Evolutionary conservation across 345 rosid genomes (phyloP), one percentile per base, ranked within the genome.

Genomic region (Ailanthus altissimus): DNA sequence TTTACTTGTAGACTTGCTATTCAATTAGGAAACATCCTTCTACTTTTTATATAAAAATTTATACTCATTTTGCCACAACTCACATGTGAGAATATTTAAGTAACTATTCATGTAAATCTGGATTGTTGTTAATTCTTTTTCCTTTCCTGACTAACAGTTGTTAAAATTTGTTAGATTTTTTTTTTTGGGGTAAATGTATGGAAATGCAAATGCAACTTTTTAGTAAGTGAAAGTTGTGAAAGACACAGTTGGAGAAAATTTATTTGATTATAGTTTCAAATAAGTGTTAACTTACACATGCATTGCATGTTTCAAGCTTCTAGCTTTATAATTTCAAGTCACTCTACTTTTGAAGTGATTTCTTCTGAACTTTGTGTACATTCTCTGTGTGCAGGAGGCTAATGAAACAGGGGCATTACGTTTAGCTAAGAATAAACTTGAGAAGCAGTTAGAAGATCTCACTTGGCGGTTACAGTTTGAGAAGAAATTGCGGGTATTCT

Each of bases 331-430:
- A 56, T 82, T 57, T 47, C 20, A 53, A 54, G 69, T 69, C 36
- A 11, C 73, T 73, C 46, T 46, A 15, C 21, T 36, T 63, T 38
- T 16, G 7, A 69, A 49, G 60, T 32, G 73, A 73, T 77, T 63
- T 58, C 11, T 28, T 26, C 5, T 32, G 71, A 59, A 63, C 8
- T 13, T 32, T 32, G 18, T 56, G 49, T 69, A 8, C 23, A 23
- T 83, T 58, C 75, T 23, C 57, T 61, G n/a, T 79, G 72, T 81
- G 70, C 90, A 93, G 97, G 94, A 86, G 82, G 98, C 98, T 80
- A 92, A 90, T 86, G 99, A 93, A 89, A 73, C 97, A 15, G 98
- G 99, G 82, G 99, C 98, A 43, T 82, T 93, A 84, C 97, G 93
- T 40, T 79, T 91, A 83, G 99, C 98, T 43, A 96, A 96, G 88